Evolutionary conservation across 2,329 filamentous ascomycete species (phyloP), one percentile per base, ranked within the genome.

Genomic region (Golovinomyces cichoracearum): DNA sequence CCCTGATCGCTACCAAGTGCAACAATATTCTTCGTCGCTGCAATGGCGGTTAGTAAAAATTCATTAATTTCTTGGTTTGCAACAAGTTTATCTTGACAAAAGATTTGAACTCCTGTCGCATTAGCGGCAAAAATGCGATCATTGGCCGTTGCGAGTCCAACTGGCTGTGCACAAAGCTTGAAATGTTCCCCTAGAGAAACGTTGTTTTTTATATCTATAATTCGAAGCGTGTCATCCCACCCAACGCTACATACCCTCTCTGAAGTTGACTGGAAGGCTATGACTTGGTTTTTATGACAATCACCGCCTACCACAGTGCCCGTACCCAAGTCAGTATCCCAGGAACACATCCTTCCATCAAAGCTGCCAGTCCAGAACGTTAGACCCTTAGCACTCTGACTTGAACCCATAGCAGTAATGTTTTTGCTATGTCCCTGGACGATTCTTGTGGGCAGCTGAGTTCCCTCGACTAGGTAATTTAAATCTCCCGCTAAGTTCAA

Each of bases 171-270:
- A 2, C 74, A 69, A 19, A 93, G 71, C 59, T 80, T 78, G 27
- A 71, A 65, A 1, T 74, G 68, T 46, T 71, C 69, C 49, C 81
- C 83, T 5, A 78, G 70, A 62, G 92, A 94, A 0, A 78, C 82
- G 57, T 76, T 79, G 48, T 78, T 74, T 0, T 76, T 71, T 50
- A 80, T 71, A 54, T 93, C 85, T 31, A 92, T 71, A 40, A 74
- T 79, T 53, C 85, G 79, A 31, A 95, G 68, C 0, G 79, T 84
- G 62, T 98, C 90, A 60, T 98, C 90, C 90, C 88, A 98, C 53
- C 79, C 86, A 48, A 88, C 81, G 58, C 79, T 88, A 65, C 83
- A 86, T n/a, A 84, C 74, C 54, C 76, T 72, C 29, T 76, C 72
- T 1, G 68, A 60, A 6, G 67, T 67, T 0, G 74, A 66, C 2